Percentiles rank a stretch among this genome's conserved stretches.
These are phyloP conservation scores for Dipodascus albidus DNA, from an alignment of 805 yeast species.

Conservation along the genomic window DNA sequence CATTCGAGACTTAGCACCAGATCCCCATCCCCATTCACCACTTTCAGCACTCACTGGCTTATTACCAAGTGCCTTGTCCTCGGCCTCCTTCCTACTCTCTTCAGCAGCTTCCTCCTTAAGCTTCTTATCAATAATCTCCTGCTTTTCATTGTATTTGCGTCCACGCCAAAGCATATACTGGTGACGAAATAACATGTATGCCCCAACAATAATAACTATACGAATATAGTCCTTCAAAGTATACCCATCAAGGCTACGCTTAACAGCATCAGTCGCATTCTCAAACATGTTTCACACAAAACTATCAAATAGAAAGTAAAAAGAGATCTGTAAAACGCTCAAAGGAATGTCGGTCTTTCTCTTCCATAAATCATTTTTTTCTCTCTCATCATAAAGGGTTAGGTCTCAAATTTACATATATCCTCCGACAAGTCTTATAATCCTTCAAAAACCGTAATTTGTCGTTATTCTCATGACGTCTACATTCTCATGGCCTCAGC, in stretches of 20 bases:
- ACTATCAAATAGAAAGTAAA: background rate
- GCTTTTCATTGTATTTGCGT: background rate
- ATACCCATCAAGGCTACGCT: background rate
- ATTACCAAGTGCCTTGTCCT: background rate
- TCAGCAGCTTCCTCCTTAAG: background rate
- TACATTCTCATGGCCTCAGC: no score
- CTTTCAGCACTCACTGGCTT: background rate
- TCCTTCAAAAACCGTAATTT: no score
- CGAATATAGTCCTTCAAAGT: constrained; percentile 1
- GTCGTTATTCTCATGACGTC: no score
- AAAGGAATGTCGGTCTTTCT: background rate
- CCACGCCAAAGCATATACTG: background rate
- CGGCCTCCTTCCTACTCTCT: constrained; percentile 1
- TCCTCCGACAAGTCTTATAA: no score
- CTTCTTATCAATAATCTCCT: background rate
- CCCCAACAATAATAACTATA: constrained; percentile 1
- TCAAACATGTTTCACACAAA: no score
- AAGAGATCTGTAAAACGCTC: background rate
- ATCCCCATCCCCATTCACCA: constrained; percentile 3
- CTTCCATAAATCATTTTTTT: background rate
- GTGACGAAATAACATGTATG: background rate
- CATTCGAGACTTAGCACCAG: background rate
- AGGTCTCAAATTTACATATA: no score
- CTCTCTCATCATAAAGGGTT: background rate
- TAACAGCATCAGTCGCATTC: background rate